Evolutionary conservation across 208 protist genomes (phyloP), one percentile per base, ranked within the genome.

Genomic region (Trypanosoma cruzi): DNA sequence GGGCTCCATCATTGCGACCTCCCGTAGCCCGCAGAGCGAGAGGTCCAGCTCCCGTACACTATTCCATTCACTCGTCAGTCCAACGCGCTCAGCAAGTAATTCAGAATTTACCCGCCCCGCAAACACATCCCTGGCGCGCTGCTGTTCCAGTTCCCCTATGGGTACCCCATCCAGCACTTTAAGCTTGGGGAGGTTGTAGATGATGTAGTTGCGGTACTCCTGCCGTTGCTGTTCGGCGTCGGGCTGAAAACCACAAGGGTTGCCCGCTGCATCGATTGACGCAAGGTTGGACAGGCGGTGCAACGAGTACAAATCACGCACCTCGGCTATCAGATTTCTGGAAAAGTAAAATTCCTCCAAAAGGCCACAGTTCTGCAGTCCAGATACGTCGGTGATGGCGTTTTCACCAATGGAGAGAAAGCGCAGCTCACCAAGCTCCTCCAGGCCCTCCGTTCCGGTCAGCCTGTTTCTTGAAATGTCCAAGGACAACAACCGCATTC

Each of bases 151-250:
- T 1, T 75, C 73, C 0, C 81, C 73, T 46, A 97, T 90, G 53
- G 88, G 60, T 24, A 85, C 56, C 5, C 89, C 86, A 79, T 96
- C 85, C 5, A 97, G 76, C 64, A 98, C 92, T 82, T 98, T 98
- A 49, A 99, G 81, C 64, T 85, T 86, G 5, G 85, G 86, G 28
- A 99, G 82, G 62, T 94, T 84, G 74, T 94, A 98, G n/a, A 99
- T 75, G 64, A 92, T 42, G 78, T 94, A 98, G 34, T 77, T 64
- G 5, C 96, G 82, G 64, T 89, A 93, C 40, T 92, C 83, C 14
- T 4, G 34, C 31, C 59, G 59, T 20, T 60, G 58, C 48, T 54
- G 59, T 46, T 49, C 75, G 28, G 18, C 73, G 54, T 34, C 52
- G 16, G 13, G 55, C 24, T 16, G 24, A 5, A 42, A 22, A 24